These are phyloP conservation scores for Penicillium herquei DNA, from an alignment of 495 filamentous ascomycete species.

Conservation along the genomic window DNA sequence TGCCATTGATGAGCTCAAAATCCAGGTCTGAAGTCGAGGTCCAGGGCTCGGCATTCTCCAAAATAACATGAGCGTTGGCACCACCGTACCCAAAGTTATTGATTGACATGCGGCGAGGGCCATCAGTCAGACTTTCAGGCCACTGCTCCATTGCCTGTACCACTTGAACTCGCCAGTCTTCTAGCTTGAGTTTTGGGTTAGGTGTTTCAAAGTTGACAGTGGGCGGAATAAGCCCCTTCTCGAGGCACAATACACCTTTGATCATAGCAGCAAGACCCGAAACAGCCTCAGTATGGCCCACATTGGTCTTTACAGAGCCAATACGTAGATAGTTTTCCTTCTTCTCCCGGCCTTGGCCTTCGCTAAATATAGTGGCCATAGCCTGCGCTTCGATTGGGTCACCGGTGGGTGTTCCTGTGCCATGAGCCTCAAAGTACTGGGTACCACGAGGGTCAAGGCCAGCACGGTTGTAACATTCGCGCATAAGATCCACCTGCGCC, in stretches of 20 bases:
- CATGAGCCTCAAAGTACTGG: conserved; percentile 28
- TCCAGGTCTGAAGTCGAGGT: no score
- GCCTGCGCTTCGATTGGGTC: conserved; percentile 54
- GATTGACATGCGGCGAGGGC: conserved; percentile 1
- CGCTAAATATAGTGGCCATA: conserved; percentile 33
- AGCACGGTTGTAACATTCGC: conserved; percentile 20
- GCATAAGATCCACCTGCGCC: conserved; percentile 17
- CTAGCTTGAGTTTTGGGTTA: conserved; percentile 27
- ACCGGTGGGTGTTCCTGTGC: conserved; percentile 53
- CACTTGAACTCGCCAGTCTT: not conserved
- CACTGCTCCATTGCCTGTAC: not conserved
- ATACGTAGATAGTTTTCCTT: conserved; percentile 1
- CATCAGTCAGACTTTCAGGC: not conserved
- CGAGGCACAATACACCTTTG: conserved; percentile 50
- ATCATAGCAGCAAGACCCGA: conserved; percentile 58
- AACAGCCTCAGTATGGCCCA: conserved; percentile 52
- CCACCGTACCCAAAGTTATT: conserved; percentile 62
- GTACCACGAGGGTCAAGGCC: conserved; percentile 12
- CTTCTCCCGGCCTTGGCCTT: not conserved
- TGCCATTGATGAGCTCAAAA: not conserved
- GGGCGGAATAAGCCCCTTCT: conserved; percentile 46
- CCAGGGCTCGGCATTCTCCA: conserved; percentile 34
- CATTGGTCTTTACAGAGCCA: conserved; percentile 39
- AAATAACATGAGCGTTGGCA: conserved; percentile 62
- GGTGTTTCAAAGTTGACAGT: conserved; percentile 50